A percentile compares a stretch with the other conserved stretches of the same genome.
Evolutionary conservation across 176 grass and related monocot species (phyloP).

Genomic region (Zizania latifolia): DNA sequence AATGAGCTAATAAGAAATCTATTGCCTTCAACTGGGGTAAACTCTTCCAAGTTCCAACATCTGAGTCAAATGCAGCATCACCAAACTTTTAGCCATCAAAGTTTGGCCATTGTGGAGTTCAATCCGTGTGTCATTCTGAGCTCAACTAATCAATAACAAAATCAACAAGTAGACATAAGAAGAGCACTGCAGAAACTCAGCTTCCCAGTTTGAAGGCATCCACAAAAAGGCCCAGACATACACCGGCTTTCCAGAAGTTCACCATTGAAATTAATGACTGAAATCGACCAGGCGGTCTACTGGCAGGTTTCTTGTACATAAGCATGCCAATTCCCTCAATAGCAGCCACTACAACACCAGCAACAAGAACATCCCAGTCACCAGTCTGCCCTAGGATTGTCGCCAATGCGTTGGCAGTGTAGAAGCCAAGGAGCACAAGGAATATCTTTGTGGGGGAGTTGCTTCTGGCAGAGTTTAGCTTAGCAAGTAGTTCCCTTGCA

Average conservation of each 20-base stretch:
- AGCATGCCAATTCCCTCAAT: constrained; percentile 95
- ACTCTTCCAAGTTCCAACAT: background rate
- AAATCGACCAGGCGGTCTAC: constrained; percentile 43
- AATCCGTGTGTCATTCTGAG: background rate
- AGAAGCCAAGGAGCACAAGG: constrained; percentile 86
- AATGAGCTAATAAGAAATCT: background rate
- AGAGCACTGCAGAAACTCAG: constrained; percentile 16
- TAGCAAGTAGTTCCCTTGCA: constrained; percentile 58
- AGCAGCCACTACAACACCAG: constrained; percentile 68
- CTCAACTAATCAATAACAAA: background rate
- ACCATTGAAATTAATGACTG: constrained; percentile 56
- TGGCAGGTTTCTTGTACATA: constrained; percentile 67
- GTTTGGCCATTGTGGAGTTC: background rate
- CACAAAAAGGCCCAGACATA: constrained; percentile 89
- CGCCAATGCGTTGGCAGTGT: constrained; percentile 85
- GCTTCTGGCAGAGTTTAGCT: constrained; percentile 67
- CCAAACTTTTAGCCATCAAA: background rate
- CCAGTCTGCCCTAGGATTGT: constrained; percentile 94
- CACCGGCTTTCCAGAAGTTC: constrained; percentile 90
- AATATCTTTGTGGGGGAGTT: constrained; percentile 84
- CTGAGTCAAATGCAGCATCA: background rate
- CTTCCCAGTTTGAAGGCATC: constrained; percentile 95
- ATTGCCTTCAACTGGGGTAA: background rate
- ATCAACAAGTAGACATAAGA: background rate
- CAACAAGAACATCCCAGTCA: constrained; percentile 98